Evolutionary conservation across 352 stramenopile genomes (phyloP).

Genomic region (Phytophthora rubi): DNA sequence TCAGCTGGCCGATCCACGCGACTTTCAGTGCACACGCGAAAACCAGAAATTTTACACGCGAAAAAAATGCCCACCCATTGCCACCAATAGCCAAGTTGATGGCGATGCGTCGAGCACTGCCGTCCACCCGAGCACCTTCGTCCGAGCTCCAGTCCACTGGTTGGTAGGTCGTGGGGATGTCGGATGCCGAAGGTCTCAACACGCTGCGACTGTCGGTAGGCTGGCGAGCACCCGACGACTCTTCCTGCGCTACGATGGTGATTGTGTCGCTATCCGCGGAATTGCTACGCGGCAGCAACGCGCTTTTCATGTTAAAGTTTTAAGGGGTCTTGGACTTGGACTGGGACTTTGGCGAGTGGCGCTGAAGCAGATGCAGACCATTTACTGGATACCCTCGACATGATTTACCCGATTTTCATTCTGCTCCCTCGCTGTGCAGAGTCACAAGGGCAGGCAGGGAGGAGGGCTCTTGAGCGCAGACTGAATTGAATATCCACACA

Average conservation of each 20-base stretch:
- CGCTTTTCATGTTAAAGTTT: constrained; percentile 15
- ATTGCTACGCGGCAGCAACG: constrained; percentile 3
- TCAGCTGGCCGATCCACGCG: too few relatives aligned
- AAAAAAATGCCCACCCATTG: too few relatives aligned
- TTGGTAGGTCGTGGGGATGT: constrained; percentile 26
- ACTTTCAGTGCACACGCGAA: too few relatives aligned
- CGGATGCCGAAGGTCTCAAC: constrained; percentile 7
- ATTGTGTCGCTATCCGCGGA: constrained; percentile 18
- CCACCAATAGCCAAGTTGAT: constrained; percentile 15
- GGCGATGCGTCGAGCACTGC: constrained; percentile 35
- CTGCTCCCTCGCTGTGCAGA: constrained; percentile 23
- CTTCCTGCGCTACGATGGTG: constrained; percentile 24
- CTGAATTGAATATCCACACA: too few relatives aligned
- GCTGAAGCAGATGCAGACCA: not conserved
- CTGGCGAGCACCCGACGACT: not conserved
- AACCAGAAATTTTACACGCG: too few relatives aligned
- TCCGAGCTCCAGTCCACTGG: constrained; percentile 31
- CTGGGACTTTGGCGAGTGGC: constrained; percentile 24
- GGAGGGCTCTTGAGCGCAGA: not conserved
- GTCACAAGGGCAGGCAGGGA: not conserved
- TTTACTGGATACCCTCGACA: constrained; percentile 21
- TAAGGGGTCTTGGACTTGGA: constrained; percentile 8
- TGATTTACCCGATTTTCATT: constrained; percentile 22
- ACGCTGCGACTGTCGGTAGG: not conserved
- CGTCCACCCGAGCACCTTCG: constrained; percentile 26